Conservation (phyloP, 305 asterid genomes). For the Withania somnifera region DNA sequence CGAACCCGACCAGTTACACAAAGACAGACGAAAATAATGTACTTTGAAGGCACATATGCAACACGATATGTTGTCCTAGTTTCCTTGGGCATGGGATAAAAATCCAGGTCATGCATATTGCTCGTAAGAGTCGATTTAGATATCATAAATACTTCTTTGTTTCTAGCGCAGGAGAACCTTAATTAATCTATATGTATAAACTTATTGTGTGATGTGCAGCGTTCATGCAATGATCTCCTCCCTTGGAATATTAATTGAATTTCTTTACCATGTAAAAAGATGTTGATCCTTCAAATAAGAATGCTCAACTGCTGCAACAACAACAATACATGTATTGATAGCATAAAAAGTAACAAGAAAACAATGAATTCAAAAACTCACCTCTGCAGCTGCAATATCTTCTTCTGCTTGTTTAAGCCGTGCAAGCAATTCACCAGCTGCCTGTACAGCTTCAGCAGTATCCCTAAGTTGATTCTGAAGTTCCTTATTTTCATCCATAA, state of each 20-base stretch:
- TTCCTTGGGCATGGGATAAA: neutral
- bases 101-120: neutral
- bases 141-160: neutral
- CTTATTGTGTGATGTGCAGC: neutral
- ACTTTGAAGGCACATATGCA: neutral
- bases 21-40: neutral
- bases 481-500: constrained; percentile 74
- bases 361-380: constrained; percentile 24
- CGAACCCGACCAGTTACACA: neutral
- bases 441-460: constrained; percentile 99
- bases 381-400: constrained; percentile 78
- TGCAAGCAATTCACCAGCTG: constrained; percentile 93
- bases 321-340: neutral
- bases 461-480: constrained; percentile 92
- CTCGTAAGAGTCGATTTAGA: neutral
- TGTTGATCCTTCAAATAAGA: neutral
- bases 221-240: neutral
- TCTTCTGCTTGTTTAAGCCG: constrained; percentile 94
- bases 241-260: neutral
- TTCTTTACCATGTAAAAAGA: neutral
- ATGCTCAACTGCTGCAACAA: neutral
- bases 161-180: neutral
- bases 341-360: constrained; percentile 6
- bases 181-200: neutral
- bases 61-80: neutral